Conservation (phyloP, 177 flowering plant species). For the Vitis hybrid region DNA sequence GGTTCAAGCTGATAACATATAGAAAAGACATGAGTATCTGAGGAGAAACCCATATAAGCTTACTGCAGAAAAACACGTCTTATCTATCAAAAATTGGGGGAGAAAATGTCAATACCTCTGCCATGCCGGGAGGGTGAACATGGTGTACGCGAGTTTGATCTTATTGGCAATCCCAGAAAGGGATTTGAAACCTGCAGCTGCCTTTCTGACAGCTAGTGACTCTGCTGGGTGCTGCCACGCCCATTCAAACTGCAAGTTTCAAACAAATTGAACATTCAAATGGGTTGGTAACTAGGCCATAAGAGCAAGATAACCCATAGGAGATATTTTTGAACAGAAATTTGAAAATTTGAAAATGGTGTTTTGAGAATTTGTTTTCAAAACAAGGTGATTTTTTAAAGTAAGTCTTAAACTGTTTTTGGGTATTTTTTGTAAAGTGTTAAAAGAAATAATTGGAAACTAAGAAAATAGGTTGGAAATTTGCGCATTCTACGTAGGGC, state of each 20-base stretch:
- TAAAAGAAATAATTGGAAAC: too few relatives aligned
- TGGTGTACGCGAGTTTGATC: conserved; percentile 78
- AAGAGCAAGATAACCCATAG: too few relatives aligned
- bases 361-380: too few relatives aligned
- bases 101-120: conserved; percentile 42
- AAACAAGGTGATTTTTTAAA: too few relatives aligned
- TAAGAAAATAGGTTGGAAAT: too few relatives aligned
- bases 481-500: too few relatives aligned
- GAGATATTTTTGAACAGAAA: too few relatives aligned
- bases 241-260: conserved; percentile 87
- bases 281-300: too few relatives aligned
- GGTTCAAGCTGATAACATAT: conserved; percentile 50
- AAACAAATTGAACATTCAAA: background rate
- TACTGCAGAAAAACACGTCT: background rate
- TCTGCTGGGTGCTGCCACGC: conserved; percentile 96
- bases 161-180: conserved; percentile 71
- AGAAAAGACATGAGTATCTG: background rate
- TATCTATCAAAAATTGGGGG: background rate
- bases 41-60: background rate
- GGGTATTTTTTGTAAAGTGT: too few relatives aligned
- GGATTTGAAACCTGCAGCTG: conserved; percentile 72
- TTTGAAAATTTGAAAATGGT: too few relatives aligned
- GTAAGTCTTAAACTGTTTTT: too few relatives aligned
- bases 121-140: conserved; percentile 92
- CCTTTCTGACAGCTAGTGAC: conserved; percentile 74